Conservation (phyloP, 495 filamentous ascomycete genomes). For the Xylaria longipes region DNA sequence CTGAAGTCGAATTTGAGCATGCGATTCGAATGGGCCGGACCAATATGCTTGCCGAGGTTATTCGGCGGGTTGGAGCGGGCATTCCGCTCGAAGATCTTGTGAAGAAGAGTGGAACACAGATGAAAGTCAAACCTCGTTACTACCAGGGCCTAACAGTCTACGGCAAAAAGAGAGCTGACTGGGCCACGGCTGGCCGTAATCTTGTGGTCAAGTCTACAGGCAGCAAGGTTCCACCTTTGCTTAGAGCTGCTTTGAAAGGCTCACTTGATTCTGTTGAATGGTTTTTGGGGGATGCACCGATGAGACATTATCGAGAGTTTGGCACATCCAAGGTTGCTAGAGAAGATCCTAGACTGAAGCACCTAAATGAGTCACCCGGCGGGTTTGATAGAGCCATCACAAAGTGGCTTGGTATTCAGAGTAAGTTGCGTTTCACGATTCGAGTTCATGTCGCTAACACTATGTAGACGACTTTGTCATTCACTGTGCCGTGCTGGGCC, state of each 20-base stretch:
- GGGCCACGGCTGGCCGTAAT: constrained; percentile 64
- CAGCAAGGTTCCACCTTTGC: constrained; percentile 57
- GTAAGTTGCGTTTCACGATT: constrained; percentile 45
- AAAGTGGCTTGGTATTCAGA: constrained; percentile 65
- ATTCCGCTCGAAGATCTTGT: constrained; percentile 69
- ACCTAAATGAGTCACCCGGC: constrained; percentile 57
- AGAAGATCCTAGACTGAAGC: constrained; percentile 61
- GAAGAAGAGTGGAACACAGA: constrained; percentile 61
- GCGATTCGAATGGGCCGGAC: constrained; percentile 44
- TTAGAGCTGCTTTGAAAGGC: constrained; percentile 62
- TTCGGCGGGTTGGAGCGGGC: constrained; percentile 62
- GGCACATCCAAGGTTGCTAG: constrained; percentile 57
- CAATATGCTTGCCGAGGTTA: constrained; percentile 48
- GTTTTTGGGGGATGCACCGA: constrained; percentile 70
- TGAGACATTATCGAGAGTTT: constrained; percentile 68
- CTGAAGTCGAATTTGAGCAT: constrained; percentile 35
- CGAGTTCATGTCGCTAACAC: constrained; percentile 36
- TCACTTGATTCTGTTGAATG: constrained; percentile 69
- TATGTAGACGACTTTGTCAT: constrained; percentile 64
- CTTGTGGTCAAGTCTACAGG: constrained; percentile 34
- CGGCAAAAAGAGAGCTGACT: constrained; percentile 69
- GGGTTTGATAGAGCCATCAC: constrained; percentile 65
- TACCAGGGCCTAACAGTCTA: constrained; percentile 76
- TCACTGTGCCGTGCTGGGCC: constrained; percentile 66
- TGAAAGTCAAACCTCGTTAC: constrained; percentile 65